Evolutionary conservation across 1,284 basidiomycete species (phyloP).

Genomic region (Trichosporon coremiiforme): DNA sequence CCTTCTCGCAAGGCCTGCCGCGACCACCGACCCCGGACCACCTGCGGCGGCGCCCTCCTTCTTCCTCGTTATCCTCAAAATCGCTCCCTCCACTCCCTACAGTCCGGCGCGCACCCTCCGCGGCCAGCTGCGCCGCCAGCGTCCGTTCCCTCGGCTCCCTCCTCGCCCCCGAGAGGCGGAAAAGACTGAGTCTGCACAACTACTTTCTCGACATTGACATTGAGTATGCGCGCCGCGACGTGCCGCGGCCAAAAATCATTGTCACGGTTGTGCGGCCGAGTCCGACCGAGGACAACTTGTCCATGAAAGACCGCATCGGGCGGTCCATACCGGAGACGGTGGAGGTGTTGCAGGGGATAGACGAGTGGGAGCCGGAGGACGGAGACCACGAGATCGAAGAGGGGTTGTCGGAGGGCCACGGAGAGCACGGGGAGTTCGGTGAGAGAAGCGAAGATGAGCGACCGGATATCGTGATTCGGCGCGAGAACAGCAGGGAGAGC

Average conservation of each 20-base stretch:
- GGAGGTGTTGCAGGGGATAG: background rate
- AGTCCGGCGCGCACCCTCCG: no score
- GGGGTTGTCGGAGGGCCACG: background rate
- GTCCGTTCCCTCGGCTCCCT: background rate
- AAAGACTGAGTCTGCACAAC: background rate
- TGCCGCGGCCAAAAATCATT: background rate
- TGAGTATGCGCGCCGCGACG: background rate
- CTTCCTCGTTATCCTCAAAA: background rate
- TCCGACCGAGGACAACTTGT: background rate
- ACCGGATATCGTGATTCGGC: background rate
- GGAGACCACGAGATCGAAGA: no score
- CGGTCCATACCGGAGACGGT: background rate
- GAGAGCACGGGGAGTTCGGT: background rate
- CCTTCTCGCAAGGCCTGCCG: background rate
- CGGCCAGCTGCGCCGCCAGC: background rate
- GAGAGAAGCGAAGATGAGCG: background rate
- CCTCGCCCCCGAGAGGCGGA: background rate
- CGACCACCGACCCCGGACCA: background rate
- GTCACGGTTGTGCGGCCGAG: slow-evolving; percentile 1
- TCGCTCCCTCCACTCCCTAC: background rate
- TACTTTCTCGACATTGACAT: slow-evolving; percentile 15
- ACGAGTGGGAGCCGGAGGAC: background rate
- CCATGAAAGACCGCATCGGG: no score
- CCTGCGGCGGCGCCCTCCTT: background rate
- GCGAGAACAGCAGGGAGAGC: background rate